phyloP scores from a whole-genome alignment of 2,329 filamentous ascomycete species.

The Elsinoe perseae region DNA sequence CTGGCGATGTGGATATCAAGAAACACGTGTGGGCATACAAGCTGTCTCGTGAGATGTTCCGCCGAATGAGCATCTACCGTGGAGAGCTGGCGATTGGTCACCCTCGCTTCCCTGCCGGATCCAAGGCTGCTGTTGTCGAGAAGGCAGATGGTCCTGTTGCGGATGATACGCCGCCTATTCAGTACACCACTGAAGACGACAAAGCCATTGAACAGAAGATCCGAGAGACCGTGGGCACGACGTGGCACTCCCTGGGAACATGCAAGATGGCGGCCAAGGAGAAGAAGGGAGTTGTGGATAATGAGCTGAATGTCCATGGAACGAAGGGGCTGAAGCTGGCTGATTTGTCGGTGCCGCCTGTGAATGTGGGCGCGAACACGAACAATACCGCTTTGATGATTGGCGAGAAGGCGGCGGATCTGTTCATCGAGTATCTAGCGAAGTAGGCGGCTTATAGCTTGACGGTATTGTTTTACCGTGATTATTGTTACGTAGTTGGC shows the following conservation, averaged over 20 bases:
- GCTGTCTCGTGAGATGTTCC: conserved; percentile 52
- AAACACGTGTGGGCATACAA: conserved; percentile 59
- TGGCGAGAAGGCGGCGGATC: conserved; percentile 36
- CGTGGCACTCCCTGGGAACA: conserved; percentile 37
- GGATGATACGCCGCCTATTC: conserved; percentile 39
- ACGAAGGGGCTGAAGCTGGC: conserved; percentile 36
- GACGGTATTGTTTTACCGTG: neutral
- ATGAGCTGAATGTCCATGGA: conserved; percentile 35
- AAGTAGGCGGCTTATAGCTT: neutral
- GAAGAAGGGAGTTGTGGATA: conserved; percentile 35
- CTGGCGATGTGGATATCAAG: conserved; percentile 41
- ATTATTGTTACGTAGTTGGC: too few relatives aligned
- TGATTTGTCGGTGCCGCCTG: conserved; percentile 37
- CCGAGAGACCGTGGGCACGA: conserved; percentile 34
- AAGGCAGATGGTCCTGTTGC: conserved; percentile 27
- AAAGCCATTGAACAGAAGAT: conserved; percentile 36
- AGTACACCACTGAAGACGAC: conserved; percentile 33
- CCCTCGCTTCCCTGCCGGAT: conserved; percentile 33
- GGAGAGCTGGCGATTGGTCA: conserved; percentile 35
- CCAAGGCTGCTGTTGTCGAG: conserved; percentile 38
- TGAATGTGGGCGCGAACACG: conserved; percentile 41
- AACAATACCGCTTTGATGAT: conserved; percentile 40
- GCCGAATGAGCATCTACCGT: conserved; percentile 47
- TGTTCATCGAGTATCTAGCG: conserved; percentile 33
- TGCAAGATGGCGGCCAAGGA: conserved; percentile 34